These are phyloP conservation scores for Parmelia sp. DNA, from an alignment of 495 filamentous ascomycete genomes.

Conservation along the genomic window DNA sequence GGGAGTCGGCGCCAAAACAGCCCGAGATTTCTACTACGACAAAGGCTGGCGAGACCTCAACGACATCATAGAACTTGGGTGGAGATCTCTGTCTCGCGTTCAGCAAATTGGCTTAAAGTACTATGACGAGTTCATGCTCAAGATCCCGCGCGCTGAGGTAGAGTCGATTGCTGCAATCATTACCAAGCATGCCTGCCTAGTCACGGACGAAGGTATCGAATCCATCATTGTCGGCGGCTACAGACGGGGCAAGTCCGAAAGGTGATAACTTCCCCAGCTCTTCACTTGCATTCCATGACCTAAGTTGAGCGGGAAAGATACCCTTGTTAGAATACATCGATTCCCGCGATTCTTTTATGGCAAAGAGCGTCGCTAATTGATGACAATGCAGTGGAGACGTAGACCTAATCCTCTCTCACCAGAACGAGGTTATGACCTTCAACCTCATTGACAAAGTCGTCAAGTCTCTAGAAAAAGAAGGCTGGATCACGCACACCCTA, in stretches of 20 bases:
- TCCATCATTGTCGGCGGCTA: constrained; percentile 80
- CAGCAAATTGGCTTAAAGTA: constrained; percentile 97
- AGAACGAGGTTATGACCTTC: constrained; percentile 56
- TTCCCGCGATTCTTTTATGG: not conserved
- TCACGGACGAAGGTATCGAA: constrained; percentile 49
- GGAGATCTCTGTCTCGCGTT: constrained; percentile 63
- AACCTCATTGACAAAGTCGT: constrained; percentile 64
- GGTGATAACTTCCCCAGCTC: not conserved
- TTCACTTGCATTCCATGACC: not conserved
- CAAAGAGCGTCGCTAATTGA: not conserved
- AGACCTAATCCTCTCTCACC: constrained; percentile 80
- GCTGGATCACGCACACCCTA: constrained; percentile 79
- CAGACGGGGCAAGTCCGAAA: constrained; percentile 66
- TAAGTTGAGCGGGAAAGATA: not conserved
- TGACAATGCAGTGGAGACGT: constrained; percentile 58
- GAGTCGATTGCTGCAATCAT: constrained; percentile 60
- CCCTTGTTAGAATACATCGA: not conserved
- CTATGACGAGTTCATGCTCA: constrained; percentile 69
- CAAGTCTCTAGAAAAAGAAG: constrained; percentile 55
- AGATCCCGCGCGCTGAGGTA: constrained; percentile 68
- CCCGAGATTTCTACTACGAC: constrained; percentile 73
- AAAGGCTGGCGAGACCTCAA: constrained; percentile 72
- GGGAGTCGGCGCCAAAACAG: constrained; percentile 81
- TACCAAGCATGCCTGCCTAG: constrained; percentile 52
- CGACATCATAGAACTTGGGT: constrained; percentile 79